Evolutionary conservation across 495 filamentous ascomycete genomes (phyloP), one percentile per base, ranked within the genome.

Genomic region (Halenospora varia): DNA sequence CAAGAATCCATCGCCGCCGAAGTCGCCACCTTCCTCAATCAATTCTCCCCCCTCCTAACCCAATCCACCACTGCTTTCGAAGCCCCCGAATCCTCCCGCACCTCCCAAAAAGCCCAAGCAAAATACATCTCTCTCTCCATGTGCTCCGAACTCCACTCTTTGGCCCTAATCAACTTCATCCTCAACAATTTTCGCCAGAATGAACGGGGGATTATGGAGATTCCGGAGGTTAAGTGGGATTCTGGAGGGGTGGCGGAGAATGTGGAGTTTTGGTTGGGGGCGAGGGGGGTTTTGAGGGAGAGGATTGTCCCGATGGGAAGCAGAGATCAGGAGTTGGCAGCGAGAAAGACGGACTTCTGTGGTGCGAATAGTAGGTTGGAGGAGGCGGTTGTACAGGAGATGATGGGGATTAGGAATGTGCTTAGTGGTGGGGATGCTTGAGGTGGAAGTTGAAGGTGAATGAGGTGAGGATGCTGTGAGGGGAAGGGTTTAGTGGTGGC

Each of bases 11-110:
- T 88, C 61, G 90, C 91, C 1, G 83, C 85, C 0, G 95, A 98
- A 62, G 84, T 97, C 20, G 82, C 88, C 1, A 82, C 84, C 47
- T 95, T 96, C 69, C 81, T 97, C 17, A 92, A 90, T 63, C 85
- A 88, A 64, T 96, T 94, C 65, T 84, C 87, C 22, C 79, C 81
- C 39, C 84, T 95, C 39, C 80, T 97, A 10, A 66, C 65, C 19
- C 79, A 86, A 3, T 82, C 83, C 11, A 73, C 82, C 3, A 79
- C 82, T 39, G 77, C 84, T 3, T 83, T 95, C 61, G 75, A 81
- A 55, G 69, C 74, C 0, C 75, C 81, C 4, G 70, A 73, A 2
- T 62, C 72, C 3, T 75, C 77, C 25, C 74, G 78, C 10, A 78
- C 75, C 56, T 59, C 29, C 57, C 61, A 17, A 58, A 69, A n/a